Evolutionary conservation across 106 monocot species (phyloP).

Genomic region (Platanthera guangdongensis): DNA sequence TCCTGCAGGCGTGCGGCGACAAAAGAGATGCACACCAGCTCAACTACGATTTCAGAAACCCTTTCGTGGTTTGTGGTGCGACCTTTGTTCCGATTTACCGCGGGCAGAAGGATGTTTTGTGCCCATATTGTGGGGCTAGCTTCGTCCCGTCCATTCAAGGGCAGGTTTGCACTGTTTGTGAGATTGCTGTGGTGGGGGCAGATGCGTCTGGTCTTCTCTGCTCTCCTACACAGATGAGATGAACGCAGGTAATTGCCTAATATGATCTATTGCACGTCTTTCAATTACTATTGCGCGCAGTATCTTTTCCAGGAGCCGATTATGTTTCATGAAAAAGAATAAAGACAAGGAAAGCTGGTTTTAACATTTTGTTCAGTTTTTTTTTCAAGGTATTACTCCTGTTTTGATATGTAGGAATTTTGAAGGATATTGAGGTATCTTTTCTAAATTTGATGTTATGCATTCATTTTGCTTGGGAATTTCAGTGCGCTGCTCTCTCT

Average conservation of each 20-base stretch:
- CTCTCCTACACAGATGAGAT: slow-evolving; percentile 40
- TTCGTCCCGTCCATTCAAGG: slow-evolving; percentile 41
- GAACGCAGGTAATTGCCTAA: background rate
- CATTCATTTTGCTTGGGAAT: background rate
- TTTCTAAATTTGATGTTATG: background rate
- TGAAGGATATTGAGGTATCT: background rate
- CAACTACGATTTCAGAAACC: slow-evolving; percentile 57
- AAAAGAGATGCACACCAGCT: slow-evolving; percentile 35
- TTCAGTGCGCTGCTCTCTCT: too few species aligned
- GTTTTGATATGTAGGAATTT: slow-evolving; percentile 2
- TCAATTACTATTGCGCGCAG: background rate
- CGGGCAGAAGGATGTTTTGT: slow-evolving; percentile 52
- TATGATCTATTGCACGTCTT: background rate
- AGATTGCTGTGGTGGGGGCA: slow-evolving; percentile 50
- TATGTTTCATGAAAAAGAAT: slow-evolving; percentile 2
- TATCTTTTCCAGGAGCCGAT: background rate
- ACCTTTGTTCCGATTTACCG: slow-evolving; percentile 56
- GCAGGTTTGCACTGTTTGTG: slow-evolving; percentile 45
- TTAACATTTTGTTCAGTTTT: background rate
- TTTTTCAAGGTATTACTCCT: too few species aligned
- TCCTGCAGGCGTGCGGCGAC: slow-evolving; percentile 38
- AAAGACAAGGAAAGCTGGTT: background rate
- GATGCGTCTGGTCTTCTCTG: slow-evolving; percentile 59
- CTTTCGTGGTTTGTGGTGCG: slow-evolving; percentile 53
- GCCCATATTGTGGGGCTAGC: slow-evolving; percentile 38